A percentile compares a stretch with the other conserved stretches of the same genome.
phyloP scores from a whole-genome alignment of 2,329 filamentous ascomycete species.

The Cryoendolithus antarcticus region DNA sequence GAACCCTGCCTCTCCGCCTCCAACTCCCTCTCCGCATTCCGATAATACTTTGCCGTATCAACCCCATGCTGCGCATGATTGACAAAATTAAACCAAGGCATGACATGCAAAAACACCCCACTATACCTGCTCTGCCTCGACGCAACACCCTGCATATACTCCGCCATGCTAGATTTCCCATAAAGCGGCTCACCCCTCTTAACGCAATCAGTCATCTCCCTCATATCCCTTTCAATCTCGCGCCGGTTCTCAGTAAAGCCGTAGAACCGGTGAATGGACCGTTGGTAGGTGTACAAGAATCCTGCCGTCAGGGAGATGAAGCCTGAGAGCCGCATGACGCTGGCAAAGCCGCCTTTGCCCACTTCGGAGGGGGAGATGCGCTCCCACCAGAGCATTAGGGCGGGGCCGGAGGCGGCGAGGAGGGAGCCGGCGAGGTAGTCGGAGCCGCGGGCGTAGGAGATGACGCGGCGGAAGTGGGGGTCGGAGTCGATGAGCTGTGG shows the following conservation, averaged over 20 bases:
- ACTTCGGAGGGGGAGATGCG: conserved; percentile 73
- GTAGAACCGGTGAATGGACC: conserved; percentile 80
- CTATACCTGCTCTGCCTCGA: conserved; percentile 87
- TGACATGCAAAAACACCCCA: conserved; percentile 65
- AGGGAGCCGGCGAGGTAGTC: conserved; percentile 66
- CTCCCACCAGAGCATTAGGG: conserved; percentile 67
- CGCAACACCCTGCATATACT: conserved; percentile 89
- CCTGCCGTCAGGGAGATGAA: conserved; percentile 64
- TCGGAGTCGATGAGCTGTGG: conserved; percentile 94
- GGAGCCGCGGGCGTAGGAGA: conserved; percentile 71
- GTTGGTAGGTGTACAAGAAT: conserved; percentile 74
- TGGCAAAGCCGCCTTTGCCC: conserved; percentile 68
- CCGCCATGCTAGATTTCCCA: conserved; percentile 62
- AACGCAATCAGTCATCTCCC: conserved; percentile 93
- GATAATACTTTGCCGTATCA: conserved; percentile 97
- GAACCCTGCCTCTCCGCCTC: conserved; percentile 53
- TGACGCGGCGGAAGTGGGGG: conserved; percentile 84
- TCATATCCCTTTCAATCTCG: conserved; percentile 93
- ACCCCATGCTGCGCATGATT: conserved; percentile 95
- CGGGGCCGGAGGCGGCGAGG: conserved; percentile 60
- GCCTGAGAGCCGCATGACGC: conserved; percentile 66
- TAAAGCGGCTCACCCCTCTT: conserved; percentile 87
- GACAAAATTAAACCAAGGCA: conserved; percentile 98
- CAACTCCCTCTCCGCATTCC: conserved; percentile 84
- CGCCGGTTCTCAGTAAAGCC: conserved; percentile 85